Evolutionary conservation across 768 basidiomycete species (phyloP), one percentile per base, ranked within the genome.

Genomic region (Kwoniella sp.): DNA sequence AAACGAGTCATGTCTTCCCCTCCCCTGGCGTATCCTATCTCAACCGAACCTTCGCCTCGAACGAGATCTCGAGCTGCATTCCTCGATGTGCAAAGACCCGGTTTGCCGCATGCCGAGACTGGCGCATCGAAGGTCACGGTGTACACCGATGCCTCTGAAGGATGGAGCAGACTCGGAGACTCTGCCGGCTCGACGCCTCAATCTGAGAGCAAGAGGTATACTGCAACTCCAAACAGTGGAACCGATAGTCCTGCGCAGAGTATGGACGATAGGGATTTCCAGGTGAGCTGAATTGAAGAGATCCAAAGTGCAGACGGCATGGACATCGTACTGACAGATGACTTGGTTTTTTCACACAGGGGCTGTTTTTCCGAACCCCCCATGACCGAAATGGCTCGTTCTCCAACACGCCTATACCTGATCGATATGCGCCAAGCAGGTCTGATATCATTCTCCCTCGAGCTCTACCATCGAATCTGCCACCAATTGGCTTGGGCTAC

Each of bases 321-420:
- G 53, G 48, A 24, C 27, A n/a, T 24, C 9, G 25, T n/a, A 17
- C 15, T 25, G 60, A 44, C 33, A 33, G n/a, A n/a, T n/a, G n/a
- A n/a, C n/a, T n/a, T n/a, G n/a, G n/a, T 33, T 33, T 13, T 49
- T 9, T 27, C 19, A 52, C 17, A 17, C 54, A 75, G 73, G 71
- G 69, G 13, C 48, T 77, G n/a, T 77, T 77, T 68, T 77, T 72
- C 60, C 68, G 72, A 5, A 74, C 75, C 8, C 75, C 75, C 3
- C 56, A 63, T 33, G 71, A 74, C 49, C 47, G 49, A 21, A 50
- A 55, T 19, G 55, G 55, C 19, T 58, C 63, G 9, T 69, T 68
- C 55, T 54, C 62, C 29, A 46, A 58, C 10, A 30, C 60, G 21
- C 62, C 62, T 12, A 55, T 64, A 13, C 58, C 63, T 27, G 49